Evolutionary conservation across 1,284 basidiomycete genomes (phyloP).

Genomic region (Sphagnurus paluster): DNA sequence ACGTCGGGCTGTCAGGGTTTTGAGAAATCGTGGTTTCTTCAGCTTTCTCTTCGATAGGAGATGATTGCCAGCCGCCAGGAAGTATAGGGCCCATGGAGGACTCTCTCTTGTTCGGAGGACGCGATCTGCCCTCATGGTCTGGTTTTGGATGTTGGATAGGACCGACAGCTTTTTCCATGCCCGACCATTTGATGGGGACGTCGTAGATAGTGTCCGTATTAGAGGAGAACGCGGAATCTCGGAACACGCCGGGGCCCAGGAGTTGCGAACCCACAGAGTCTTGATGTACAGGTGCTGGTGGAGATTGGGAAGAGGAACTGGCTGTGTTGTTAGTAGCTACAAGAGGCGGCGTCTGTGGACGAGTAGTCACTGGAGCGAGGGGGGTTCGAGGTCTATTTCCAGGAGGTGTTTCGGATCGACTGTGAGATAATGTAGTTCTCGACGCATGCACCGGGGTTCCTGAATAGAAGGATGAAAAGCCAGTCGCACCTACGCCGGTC

Average conservation of each 20-base stretch:
- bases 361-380: slow-evolving; percentile 22
- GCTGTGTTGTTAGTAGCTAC: slow-evolving; percentile 22
- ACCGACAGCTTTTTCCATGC: slow-evolving; percentile 29
- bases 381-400: slow-evolving; percentile 17
- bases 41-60: slow-evolving; percentile 39
- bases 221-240: slow-evolving; percentile 55
- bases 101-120: slow-evolving; percentile 20
- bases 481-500: slow-evolving; percentile 59
- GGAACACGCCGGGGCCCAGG: slow-evolving; percentile 47
- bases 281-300: not conserved
- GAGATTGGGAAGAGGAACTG: slow-evolving; percentile 16
- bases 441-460: slow-evolving; percentile 22
- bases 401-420: slow-evolving; percentile 11
- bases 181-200: slow-evolving; percentile 55
- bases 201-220: slow-evolving; percentile 43
- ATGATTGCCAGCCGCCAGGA: slow-evolving; percentile 46
- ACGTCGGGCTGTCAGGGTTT: not conserved
- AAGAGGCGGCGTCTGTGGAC: slow-evolving; percentile 29
- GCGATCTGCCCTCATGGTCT: slow-evolving; percentile 10
- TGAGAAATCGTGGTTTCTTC: slow-evolving; percentile 26
- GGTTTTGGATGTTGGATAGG: slow-evolving; percentile 23
- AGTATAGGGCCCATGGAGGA: slow-evolving; percentile 32
- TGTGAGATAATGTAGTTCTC: slow-evolving; percentile 7
- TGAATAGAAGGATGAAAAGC: slow-evolving; percentile 32
- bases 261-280: slow-evolving; percentile 21